A percentile compares a stretch with the other conserved stretches of the same genome.
These are phyloP conservation scores for Torulaspora globosa DNA, from an alignment of 1,139 yeast genomes.

Conservation along the genomic window DNA sequence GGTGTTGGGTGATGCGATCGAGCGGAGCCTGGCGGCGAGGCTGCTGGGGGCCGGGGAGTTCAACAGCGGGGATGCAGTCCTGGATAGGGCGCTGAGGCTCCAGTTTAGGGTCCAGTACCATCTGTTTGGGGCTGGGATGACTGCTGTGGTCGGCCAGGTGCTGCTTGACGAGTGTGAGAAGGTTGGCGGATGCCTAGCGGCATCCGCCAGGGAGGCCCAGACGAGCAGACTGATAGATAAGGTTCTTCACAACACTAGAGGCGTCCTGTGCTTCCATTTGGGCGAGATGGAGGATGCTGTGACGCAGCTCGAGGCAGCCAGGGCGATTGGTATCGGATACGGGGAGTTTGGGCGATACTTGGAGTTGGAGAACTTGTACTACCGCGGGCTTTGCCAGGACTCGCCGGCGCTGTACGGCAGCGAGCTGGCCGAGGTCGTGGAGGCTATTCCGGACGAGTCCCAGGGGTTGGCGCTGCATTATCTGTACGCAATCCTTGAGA, in stretches of 20 bases:
- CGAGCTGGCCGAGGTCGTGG: conserved; percentile 11
- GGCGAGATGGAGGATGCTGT: conserved; percentile 14
- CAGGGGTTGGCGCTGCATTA: conserved; percentile 19
- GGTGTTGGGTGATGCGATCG: conserved; percentile 12
- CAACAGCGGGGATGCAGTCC: conserved; percentile 19
- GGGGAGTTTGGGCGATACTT: conserved; percentile 20
- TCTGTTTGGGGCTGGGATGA: conserved; percentile 18
- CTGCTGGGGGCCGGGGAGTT: conserved; percentile 29
- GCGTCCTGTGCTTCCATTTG: conserved; percentile 21
- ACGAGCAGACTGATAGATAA: conserved; percentile 16
- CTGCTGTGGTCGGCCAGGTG: conserved; percentile 19
- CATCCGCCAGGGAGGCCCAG: conserved; percentile 6
- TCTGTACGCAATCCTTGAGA: conserved; percentile 15
- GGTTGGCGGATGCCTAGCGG: conserved; percentile 16
- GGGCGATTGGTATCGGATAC: conserved; percentile 8
- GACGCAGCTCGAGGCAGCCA: conserved; percentile 13
- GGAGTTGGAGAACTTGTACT: conserved; percentile 31
- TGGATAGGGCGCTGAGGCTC: conserved; percentile 28
- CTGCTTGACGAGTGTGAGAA: conserved; percentile 25
- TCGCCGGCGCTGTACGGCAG: conserved; percentile 10
- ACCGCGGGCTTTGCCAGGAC: conserved; percentile 17
- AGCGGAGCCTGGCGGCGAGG: conserved; percentile 25
- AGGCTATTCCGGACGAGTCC: conserved; percentile 17
- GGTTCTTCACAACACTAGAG: conserved; percentile 24
- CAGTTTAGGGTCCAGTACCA: conserved; percentile 33